Base-by-base conservation (phyloP, 192 early-diverging fungal genomes). In the Umbelopsis ramanniana region DNA sequence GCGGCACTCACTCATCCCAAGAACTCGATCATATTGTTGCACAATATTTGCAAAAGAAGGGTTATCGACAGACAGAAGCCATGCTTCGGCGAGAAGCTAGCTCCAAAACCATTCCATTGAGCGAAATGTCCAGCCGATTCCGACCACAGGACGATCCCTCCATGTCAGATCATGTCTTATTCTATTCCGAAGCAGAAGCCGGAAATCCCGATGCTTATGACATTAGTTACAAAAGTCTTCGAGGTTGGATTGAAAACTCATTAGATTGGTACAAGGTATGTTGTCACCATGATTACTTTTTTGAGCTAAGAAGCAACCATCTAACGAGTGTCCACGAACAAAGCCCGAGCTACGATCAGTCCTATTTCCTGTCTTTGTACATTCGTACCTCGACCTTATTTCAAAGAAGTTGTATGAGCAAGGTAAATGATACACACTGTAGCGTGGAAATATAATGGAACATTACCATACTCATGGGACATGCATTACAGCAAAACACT, bases 201-300 rank as follows among this genome's bases (percentile, higher is more conserved):
- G 92, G 87, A 14, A 94, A 95, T 74, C 92, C 95, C 5, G 90
- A 93, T 71, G 90, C 89, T 12, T 97, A 97, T 71, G 89, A 91
- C 52, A 77, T 87, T 52, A 90, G 88, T 67, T 98, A 98, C 81
- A 84, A 81, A 21, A 84, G 85, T 72, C 81, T 99, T 66, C 79
- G 92, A 52, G 84, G 87, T 46, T 97, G 94, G 95, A 91, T 98
- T 48, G 95, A 98, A 63, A 92, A 92, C 70, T 98, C 95, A 7
- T 85, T 99, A 52, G 98, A 98, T 74, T 87, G 89, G 72, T 99
- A 95, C 87, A 95, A 92, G 87, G 92, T 93, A 79, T n/a, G 8
- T 40, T 46, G 10, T 8, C 26, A 6, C 52, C 1, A 35, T 35
- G 4, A 47, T 8, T 21, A n/a, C 4, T 47, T 37, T 9, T 33